Evolutionary conservation across 2,329 filamentous ascomycete species (phyloP), one percentile per base, ranked within the genome.

Genomic region (Paramyrothecium sp.): DNA sequence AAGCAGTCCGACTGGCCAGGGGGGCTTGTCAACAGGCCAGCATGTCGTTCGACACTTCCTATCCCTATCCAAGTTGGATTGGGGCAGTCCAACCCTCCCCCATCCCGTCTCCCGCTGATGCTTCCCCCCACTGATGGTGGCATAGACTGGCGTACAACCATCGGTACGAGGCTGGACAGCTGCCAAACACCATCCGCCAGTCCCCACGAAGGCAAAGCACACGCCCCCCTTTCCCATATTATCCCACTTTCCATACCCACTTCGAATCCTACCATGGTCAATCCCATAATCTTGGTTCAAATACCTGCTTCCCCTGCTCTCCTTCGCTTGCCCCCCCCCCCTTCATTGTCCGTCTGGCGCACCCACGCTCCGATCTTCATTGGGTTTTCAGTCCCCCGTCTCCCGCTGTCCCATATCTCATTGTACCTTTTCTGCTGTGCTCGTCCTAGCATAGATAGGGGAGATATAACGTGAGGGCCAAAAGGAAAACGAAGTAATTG

Each of bases 241-340:
- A 62, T 67, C 67, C 70, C 68, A 30, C 26, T 51, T 69, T 67
- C 68, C 63, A 70, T 61, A 30, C 26, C 71, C 71, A 73, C 70
- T 67, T 61, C 59, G 63, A 64, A 69, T 72, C 70, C 69, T 65
- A 69, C 70, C 66, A 63, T 62, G 65, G 60, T 64, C 59, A 64
- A 67, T 65, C 62, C 68, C 69, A 66, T 70, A 64, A 63, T 67
- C 62, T 67, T 64, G 63, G 68, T 64, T 72, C 70, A 70, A 72
- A 70, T 69, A 71, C 63, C 62, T 68, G 61, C 58, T 69, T 68
- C 69, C 26, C 68, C 68, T 68, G 66, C 58, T 65, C 58, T 61
- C 61, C 62, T 65, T 64, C 63, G 65, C 64, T 61, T 63, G 59
- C 64, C 65, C 68, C 70, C 69, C 63, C 62, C 26, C 26, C 62